Evolutionary conservation across 164 flowering plant species (phyloP).

Genomic region (Sedum album): DNA sequence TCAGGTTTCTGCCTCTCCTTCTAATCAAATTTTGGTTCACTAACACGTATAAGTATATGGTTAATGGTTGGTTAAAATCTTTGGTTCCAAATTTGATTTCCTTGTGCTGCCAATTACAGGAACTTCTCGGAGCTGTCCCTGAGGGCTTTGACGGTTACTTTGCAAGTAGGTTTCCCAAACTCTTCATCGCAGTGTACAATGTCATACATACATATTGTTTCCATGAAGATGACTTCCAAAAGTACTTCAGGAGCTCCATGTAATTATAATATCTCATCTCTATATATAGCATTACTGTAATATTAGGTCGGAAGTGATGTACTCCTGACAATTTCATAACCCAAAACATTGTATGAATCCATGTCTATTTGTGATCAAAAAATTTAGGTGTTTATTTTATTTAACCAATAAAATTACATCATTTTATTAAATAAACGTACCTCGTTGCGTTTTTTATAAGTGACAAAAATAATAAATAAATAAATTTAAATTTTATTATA

Average conservation of each 20-base stretch:
- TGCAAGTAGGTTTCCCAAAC: constrained; percentile 59
- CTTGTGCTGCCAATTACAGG: constrained; percentile 28
- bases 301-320: too few relatives aligned
- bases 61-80: neutral
- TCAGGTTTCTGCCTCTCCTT: constrained; percentile 23
- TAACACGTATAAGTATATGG: neutral
- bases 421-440: too few relatives aligned
- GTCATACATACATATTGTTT: constrained; percentile 40
- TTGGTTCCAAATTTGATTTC: neutral
- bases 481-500: too few relatives aligned
- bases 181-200: constrained; percentile 77
- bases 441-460: too few relatives aligned
- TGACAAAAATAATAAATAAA: too few relatives aligned
- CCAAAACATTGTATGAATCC: too few relatives aligned
- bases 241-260: constrained; percentile 34
- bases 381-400: too few relatives aligned
- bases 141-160: constrained; percentile 76
- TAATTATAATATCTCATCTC: neutral
- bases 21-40: neutral
- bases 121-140: constrained; percentile 64
- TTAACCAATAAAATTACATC: too few relatives aligned
- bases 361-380: too few relatives aligned
- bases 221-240: constrained; percentile 52
- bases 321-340: too few relatives aligned
- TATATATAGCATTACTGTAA: neutral